Conservation (phyloP, 305 asterid genomes). For the Fraxinus ornus region DNA sequence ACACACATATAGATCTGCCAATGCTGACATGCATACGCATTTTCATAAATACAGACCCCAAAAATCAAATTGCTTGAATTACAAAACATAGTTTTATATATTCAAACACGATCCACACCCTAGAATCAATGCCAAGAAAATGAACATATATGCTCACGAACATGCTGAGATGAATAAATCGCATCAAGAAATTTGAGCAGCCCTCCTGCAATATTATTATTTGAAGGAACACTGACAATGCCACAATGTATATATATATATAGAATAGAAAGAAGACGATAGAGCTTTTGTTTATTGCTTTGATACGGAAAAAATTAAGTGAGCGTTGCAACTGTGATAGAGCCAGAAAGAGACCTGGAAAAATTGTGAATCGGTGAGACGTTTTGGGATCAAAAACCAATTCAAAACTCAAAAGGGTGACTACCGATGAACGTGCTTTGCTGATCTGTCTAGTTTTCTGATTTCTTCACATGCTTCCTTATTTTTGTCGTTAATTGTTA, state of each 20-base stretch:
- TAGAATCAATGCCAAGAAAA: background rate
- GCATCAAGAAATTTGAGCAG: background rate
- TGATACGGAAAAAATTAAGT: background rate
- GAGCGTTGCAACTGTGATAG: constrained; percentile 14
- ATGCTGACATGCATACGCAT: background rate
- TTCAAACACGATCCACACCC: background rate
- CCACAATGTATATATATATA: constrained; percentile 5
- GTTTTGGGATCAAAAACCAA: constrained; percentile 30
- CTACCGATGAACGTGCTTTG: constrained; percentile 26
- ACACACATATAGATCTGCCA: background rate
- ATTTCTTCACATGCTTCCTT: background rate
- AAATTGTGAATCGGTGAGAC: constrained; percentile 23
- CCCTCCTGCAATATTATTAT: constrained; percentile 12
- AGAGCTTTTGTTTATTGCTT: constrained; percentile 2
- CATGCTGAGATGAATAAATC: background rate
- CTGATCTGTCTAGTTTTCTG: constrained; percentile 29
- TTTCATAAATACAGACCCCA: background rate
- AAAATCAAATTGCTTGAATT: constrained; percentile 18
- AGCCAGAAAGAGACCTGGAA: constrained; percentile 30
- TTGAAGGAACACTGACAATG: constrained; percentile 26
- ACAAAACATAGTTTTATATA: background rate
- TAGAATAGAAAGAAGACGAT: background rate
- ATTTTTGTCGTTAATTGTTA: background rate
- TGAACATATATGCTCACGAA: background rate
- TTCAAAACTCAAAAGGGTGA: constrained; percentile 12